Percentiles rank a stretch among this genome's conserved stretches.
Conservation (phyloP, 495 filamentous ascomycete species). For the Emericellopsis terricola region DNA sequence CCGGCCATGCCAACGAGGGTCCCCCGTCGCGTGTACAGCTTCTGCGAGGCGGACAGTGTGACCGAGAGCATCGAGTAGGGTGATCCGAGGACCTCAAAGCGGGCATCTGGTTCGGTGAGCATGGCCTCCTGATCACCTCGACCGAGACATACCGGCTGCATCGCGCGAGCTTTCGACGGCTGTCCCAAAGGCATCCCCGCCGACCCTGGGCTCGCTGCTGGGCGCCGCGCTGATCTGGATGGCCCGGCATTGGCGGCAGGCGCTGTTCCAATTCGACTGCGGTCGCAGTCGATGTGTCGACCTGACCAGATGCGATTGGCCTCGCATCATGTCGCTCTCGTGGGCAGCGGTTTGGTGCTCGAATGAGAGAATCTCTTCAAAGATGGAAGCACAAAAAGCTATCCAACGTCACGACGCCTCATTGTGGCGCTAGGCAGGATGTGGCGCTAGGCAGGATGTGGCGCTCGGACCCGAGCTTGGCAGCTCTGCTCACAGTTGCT, state of each 20-base stretch:
- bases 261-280: neutral
- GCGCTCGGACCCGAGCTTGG: neutral
- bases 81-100: slow-evolving; percentile 78
- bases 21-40: slow-evolving; percentile 77
- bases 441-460: too few species aligned
- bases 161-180: slow-evolving; percentile 14
- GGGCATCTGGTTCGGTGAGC: slow-evolving; percentile 53
- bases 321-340: slow-evolving; percentile 14
- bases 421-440: too few species aligned
- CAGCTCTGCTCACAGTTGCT: slow-evolving; percentile 1
- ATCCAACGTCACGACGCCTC: too few species aligned
- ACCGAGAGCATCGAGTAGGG: slow-evolving; percentile 88
- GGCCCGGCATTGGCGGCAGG: slow-evolving; percentile 29
- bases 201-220: slow-evolving; percentile 24
- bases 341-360: too few species aligned
- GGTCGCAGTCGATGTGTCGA: slow-evolving; percentile 7
- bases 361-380: too few species aligned
- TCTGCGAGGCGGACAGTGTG: slow-evolving; percentile 78
- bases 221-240: slow-evolving; percentile 36
- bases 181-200: slow-evolving; percentile 25
- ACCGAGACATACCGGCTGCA: slow-evolving; percentile 21
- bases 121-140: too few species aligned
- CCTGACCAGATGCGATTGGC: slow-evolving; percentile 10
- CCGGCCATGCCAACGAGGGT: slow-evolving; percentile 82
- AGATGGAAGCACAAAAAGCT: neutral